A percentile compares a stretch with the other conserved stretches of the same genome.
Evolutionary conservation across 2,329 filamentous ascomycete species (phyloP).

Genomic region (Nigrospora oryzae): DNA sequence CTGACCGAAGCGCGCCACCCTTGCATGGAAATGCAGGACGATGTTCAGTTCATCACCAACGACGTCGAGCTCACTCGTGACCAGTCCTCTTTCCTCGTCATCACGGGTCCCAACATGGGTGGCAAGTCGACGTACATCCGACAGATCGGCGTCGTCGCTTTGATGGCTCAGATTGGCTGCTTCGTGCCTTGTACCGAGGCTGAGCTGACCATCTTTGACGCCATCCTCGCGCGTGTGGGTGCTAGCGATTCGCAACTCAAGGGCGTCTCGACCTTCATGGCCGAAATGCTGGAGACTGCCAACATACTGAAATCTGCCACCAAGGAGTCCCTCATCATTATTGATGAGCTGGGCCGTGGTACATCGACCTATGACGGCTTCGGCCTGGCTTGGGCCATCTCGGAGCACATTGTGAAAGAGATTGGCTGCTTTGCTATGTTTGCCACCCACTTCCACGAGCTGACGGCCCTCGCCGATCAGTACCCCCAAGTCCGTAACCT

Average conservation of each 20-base stretch:
- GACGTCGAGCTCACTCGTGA: slow-evolving; percentile 76
- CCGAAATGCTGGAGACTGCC: slow-evolving; percentile 97
- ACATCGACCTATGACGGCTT: slow-evolving; percentile 98
- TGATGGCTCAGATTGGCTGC: slow-evolving; percentile 95
- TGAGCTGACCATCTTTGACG: slow-evolving; percentile 92
- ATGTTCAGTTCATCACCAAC: slow-evolving; percentile 97
- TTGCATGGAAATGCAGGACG: slow-evolving; percentile 97
- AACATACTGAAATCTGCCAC: slow-evolving; percentile 98
- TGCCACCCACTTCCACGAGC: slow-evolving; percentile 96
- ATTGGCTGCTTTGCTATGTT: slow-evolving; percentile 94
- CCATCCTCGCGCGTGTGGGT: slow-evolving; percentile 89
- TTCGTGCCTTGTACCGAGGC: slow-evolving; percentile 90
- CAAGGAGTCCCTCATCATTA: slow-evolving; percentile 92
- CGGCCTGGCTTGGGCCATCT: slow-evolving; percentile 97
- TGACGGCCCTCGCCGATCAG: slow-evolving; percentile 82
- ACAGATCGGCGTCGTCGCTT: slow-evolving; percentile 89
- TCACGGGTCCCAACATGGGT: slow-evolving; percentile 98
- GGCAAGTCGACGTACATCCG: slow-evolving; percentile 98
- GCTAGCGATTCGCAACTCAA: slow-evolving; percentile 96
- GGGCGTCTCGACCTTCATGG: slow-evolving; percentile 98
- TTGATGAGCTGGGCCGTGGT: slow-evolving; percentile 92
- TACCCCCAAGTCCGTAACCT: slow-evolving; percentile 86
- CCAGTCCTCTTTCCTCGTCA: slow-evolving; percentile 84
- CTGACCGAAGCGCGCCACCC: slow-evolving; percentile 93
- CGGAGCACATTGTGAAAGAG: slow-evolving; percentile 91